Evolutionary conservation across 768 basidiomycete species (phyloP), one percentile per base, ranked within the genome.

Genomic region (Cyclocybe aegerita): DNA sequence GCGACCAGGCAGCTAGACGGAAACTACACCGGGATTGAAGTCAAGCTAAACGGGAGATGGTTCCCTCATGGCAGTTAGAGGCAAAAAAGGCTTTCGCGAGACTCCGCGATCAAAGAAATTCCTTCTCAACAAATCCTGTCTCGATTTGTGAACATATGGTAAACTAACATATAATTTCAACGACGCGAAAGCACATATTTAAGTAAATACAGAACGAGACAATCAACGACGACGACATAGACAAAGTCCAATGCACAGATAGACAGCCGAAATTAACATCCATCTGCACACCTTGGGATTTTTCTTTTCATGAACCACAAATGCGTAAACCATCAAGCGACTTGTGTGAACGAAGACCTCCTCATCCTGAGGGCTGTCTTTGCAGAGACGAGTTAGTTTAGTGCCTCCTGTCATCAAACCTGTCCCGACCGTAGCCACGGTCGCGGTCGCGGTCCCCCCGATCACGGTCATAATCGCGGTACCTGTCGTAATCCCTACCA

Each of bases 401-500:
- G 50, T 69, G 66, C 57, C 70, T 66, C 57, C 70, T 64, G 41
- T 71, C 70, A 46, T 71, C 70, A 55, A 67, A 68, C 56, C 67
- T 68, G 40, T 67, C 62, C 17, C 66, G 57, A 34, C 63, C 62
- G 47, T 65, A 60, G 11, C 61, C 63, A 49, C 78, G 69, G 44
- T 78, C 62, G 9, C 65, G 60, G 52, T 65, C 62, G 36, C 70
- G 65, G 39, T 69, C 69, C 35, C 62, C 66, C 44, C 77, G 70
- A 37, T 70, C 71, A 23, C 78, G 70, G 43, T 71, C 72, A 36
- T 74, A 66, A 39, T 75, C 71, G 50, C 76, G 67, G 49, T 75
- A 70, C 31, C 75, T 66, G 51, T 80, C 75, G 51, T 78, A 74
- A 49, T 79, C 75, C 49, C 81, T 71, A 40, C 68, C 71, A 50